Evolutionary conservation across 345 rosid species (phyloP).

Genomic region (Cardiospermum halicacabum): DNA sequence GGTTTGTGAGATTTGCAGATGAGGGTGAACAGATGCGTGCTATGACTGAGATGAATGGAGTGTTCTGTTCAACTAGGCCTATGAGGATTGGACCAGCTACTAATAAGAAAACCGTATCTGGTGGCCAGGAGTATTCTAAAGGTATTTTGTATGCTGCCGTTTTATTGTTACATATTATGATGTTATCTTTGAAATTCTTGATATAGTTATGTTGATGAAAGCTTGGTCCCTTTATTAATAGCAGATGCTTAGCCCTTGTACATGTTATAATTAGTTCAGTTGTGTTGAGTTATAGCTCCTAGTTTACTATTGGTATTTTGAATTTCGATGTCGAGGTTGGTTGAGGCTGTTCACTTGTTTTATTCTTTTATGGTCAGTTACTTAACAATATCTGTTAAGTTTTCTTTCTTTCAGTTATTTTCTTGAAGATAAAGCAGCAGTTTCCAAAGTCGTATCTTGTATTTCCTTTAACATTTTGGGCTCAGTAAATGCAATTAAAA

Average conservation of each 20-base stretch:
- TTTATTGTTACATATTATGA: not conserved
- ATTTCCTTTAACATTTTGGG: slow-evolving; percentile 49
- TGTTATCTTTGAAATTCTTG: not conserved
- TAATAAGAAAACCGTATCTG: slow-evolving; percentile 53
- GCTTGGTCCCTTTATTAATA: not conserved
- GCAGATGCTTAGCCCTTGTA: not conserved
- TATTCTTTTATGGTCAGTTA: slow-evolving; percentile 9
- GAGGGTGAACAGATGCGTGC: slow-evolving; percentile 82
- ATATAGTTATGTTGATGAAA: not conserved
- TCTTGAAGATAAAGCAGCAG: slow-evolving; percentile 41
- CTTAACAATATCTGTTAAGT: slow-evolving; percentile 15
- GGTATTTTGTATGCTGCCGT: slow-evolving; percentile 30
- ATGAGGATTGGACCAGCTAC: slow-evolving; percentile 88
- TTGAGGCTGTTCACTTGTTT: slow-evolving; percentile 7
- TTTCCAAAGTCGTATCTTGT: slow-evolving; percentile 41
- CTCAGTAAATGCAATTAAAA: slow-evolving; percentile 36
- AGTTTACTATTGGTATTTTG: not conserved
- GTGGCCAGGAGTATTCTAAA: slow-evolving; percentile 57
- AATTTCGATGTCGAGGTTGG: not conserved
- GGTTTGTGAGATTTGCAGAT: slow-evolving; percentile 83
- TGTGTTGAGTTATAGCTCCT: not conserved
- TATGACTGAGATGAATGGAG: slow-evolving; percentile 91
- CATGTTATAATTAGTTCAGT: not conserved
- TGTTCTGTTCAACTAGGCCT: slow-evolving; percentile 80
- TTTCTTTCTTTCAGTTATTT: slow-evolving; percentile 28